Evolutionary conservation across 257 asterid genomes (phyloP).

Genomic region (Knoxia roxburghii): DNA sequence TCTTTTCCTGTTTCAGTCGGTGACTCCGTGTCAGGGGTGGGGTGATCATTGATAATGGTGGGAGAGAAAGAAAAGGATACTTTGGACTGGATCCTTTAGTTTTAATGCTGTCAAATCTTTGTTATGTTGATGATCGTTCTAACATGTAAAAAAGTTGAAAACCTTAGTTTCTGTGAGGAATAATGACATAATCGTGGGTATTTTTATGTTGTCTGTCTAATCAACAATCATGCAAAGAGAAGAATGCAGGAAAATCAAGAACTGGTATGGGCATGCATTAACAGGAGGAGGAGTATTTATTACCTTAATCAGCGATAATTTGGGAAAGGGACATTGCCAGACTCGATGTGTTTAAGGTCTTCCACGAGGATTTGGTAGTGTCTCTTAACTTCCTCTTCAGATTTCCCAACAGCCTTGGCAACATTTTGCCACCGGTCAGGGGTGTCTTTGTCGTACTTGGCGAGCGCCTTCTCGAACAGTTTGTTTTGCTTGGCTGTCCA

Average conservation of each 20-base stretch:
- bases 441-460: conserved; percentile 56
- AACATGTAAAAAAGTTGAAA: no score
- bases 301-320: conserved; percentile 42
- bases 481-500: conserved; percentile 68
- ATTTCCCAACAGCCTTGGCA: conserved; percentile 60
- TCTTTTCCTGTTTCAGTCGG: no score
- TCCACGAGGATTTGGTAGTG: conserved; percentile 63
- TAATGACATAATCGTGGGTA: conserved; percentile 9
- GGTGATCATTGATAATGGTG: no score
- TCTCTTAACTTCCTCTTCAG: conserved; percentile 58
- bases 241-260: no score
- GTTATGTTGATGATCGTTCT: not conserved
- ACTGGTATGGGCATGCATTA: no score
- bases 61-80: no score
- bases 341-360: conserved; percentile 71
- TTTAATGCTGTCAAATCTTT: not conserved
- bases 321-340: conserved; percentile 61
- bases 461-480: conserved; percentile 60
- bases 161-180: not conserved
- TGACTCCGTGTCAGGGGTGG: no score
- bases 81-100: no score
- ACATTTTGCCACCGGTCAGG: conserved; percentile 74
- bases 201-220: not conserved
- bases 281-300: no score
- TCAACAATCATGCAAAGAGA: not conserved